phyloP scores from a whole-genome alignment of 768 basidiomycete genomes.

The Lentinula guzmanii region DNA sequence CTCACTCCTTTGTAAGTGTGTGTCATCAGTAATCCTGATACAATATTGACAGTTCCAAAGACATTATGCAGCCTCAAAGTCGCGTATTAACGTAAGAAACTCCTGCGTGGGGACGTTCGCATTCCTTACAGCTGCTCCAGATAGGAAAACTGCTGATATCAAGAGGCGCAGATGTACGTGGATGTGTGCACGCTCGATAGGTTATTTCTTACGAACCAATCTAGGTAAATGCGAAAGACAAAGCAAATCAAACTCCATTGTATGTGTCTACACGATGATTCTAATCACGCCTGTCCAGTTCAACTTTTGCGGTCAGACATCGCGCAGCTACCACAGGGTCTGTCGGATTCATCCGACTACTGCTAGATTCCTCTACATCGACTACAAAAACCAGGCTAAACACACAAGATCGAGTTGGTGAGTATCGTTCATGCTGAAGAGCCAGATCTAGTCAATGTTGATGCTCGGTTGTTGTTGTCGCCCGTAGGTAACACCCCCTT shows the following conservation, averaged over 20 bases:
- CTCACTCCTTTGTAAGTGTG: conserved; percentile 73
- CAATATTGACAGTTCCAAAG: conserved; percentile 31
- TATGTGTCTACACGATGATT: conserved; percentile 31
- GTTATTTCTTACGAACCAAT: conserved; percentile 24
- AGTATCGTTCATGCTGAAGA: conserved; percentile 9
- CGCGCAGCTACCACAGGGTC: conserved; percentile 96
- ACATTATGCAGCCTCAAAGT: conserved; percentile 92
- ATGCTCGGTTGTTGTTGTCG: neutral
- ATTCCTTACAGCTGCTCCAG: conserved; percentile 39
- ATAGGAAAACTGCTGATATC: conserved; percentile 83
- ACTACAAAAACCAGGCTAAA: conserved; percentile 79
- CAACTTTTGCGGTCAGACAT: conserved; percentile 48
- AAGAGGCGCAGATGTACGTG: conserved; percentile 88
- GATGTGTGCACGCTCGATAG: conserved; percentile 12
- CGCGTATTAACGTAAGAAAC: conserved; percentile 67
- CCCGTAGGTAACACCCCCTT: conserved; percentile 87
- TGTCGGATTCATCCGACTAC: conserved; percentile 77
- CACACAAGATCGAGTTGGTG: conserved; percentile 75
- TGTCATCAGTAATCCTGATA: conserved; percentile 2
- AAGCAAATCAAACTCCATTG: conserved; percentile 89
- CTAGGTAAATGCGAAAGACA: conserved; percentile 92
- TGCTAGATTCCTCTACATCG: conserved; percentile 80
- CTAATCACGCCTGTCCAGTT: conserved; percentile 15
- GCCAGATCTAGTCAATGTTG: neutral
- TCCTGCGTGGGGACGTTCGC: conserved; percentile 14